A percentile compares a stretch with the other conserved stretches of the same genome.
Evolutionary conservation across 2,329 filamentous ascomycete genomes (phyloP).

Genomic region (Xylaria sp.): DNA sequence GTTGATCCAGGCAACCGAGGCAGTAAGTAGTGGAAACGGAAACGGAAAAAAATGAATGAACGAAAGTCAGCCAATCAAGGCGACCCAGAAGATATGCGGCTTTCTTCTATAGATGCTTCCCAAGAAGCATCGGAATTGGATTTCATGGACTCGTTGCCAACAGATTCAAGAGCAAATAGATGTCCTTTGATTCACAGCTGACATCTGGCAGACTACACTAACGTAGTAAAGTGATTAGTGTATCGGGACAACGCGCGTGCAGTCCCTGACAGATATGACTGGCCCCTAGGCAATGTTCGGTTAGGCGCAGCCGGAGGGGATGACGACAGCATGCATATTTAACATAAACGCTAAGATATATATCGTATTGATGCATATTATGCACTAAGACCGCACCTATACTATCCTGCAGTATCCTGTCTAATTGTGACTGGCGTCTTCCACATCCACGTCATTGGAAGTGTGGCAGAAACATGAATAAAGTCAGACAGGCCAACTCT

Average conservation of each 20-base stretch:
- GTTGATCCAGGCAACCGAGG: neutral
- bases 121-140: slow-evolving; percentile 4
- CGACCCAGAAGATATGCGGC: slow-evolving; percentile 24
- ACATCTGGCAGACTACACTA: slow-evolving; percentile 15
- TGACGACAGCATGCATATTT: neutral
- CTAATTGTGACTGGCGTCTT: no score
- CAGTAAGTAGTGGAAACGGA: neutral
- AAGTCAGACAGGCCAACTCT: no score
- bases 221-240: slow-evolving; percentile 22
- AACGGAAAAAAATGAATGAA: neutral
- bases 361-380: neutral
- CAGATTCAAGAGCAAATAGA: slow-evolving; percentile 11
- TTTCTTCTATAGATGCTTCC: slow-evolving; percentile 13
- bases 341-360: neutral
- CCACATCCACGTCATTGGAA: no score
- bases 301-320: neutral
- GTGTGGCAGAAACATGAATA: no score
- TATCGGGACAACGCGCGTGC: slow-evolving; percentile 6
- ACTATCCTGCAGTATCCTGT: no score
- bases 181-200: slow-evolving; percentile 16
- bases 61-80: slow-evolving; percentile 32
- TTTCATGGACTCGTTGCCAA: slow-evolving; percentile 29
- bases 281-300: neutral
- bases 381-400: neutral
- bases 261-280: neutral